These are phyloP conservation scores for Aspergillus pseudoglaucus DNA, from an alignment of 2,329 filamentous ascomycete genomes.

Conservation along the genomic window DNA sequence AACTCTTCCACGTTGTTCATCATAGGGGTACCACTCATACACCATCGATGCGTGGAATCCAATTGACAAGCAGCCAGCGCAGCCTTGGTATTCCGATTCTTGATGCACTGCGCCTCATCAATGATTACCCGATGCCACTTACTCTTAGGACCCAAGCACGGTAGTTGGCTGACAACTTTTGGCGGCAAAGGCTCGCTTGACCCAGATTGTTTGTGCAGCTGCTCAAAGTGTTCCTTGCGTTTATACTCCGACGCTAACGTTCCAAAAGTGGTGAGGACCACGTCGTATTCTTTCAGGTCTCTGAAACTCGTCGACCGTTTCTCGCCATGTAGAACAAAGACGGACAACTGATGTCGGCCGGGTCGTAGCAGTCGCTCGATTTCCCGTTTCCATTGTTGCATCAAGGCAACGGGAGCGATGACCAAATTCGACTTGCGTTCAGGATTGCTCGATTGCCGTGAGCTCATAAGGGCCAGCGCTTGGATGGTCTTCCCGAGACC, in stretches of 20 bases:
- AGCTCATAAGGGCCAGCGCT: slow-evolving; percentile 68
- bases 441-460: slow-evolving; percentile 55
- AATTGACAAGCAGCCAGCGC: slow-evolving; percentile 56
- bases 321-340: slow-evolving; percentile 63
- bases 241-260: slow-evolving; percentile 63
- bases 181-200: slow-evolving; percentile 16
- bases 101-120: slow-evolving; percentile 76
- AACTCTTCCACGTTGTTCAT: slow-evolving; percentile 80
- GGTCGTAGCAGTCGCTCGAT: slow-evolving; percentile 62
- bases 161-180: slow-evolving; percentile 35
- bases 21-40: slow-evolving; percentile 77
- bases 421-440: slow-evolving; percentile 70
- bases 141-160: slow-evolving; percentile 54
- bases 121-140: slow-evolving; percentile 66
- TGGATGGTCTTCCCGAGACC: slow-evolving; percentile 81
- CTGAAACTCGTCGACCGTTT: slow-evolving; percentile 53
- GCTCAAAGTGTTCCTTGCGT: slow-evolving; percentile 48
- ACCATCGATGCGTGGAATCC: slow-evolving; percentile 59
- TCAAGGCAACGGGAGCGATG: slow-evolving; percentile 69
- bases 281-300: slow-evolving; percentile 60
- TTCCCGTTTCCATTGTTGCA: slow-evolving; percentile 80
- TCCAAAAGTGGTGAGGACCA: slow-evolving; percentile 74
- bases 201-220: slow-evolving; percentile 43
- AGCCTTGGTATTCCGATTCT: slow-evolving; percentile 61
- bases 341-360: slow-evolving; percentile 51